Evolutionary conservation across 257 asterid species (phyloP), one percentile per base, ranked within the genome.

Genomic region (Lycium barbarum): DNA sequence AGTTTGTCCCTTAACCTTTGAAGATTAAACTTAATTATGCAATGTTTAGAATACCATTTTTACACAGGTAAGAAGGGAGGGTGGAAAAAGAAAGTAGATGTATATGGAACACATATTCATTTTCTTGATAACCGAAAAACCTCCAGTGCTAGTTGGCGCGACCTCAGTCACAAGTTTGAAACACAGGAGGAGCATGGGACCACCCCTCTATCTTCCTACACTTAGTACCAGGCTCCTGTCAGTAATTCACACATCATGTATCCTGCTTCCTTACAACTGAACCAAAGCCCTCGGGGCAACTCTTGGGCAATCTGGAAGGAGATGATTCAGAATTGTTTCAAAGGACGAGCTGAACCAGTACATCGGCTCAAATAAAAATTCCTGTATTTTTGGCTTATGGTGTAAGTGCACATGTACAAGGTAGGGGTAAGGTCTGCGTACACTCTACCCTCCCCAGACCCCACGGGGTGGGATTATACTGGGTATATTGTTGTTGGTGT

Each of bases 371-470:
- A 53, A 76, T 7, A 26, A 54, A 53, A 4, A 9, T 13, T 53
- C 65, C 63, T 51, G 47, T 53, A 26, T 78, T 53, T 74, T 78
- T 53, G 82, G 82, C 47, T 78, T 53, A 53, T 51, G 45, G 82
- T 26, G 49, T 14, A 51, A 53, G 82, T 26, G 15, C 26, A 78
- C 63, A 14, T 2, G 65, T 15, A 26, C 33, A 26, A 26, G 33
- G 33, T 26, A 26, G 33, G 1, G 33, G 33, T 26, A 26, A 26
- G 33, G 33, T 26, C 33, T 26, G 33, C 33, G 33, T 26, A 26
- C 33, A 26, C 33, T 26, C 33, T 26, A 26, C 33, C 33, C 33
- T 26, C 33, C 33, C 33, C 33, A 26, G 33, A 26, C 33, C 33
- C 33, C 33, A 26, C 33, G 33, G 33, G 33, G 33, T 26, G 33